phyloP scores from a whole-genome alignment of 371 early-diverging fungal genomes.

The Syncephalastrum racemosum region DNA sequence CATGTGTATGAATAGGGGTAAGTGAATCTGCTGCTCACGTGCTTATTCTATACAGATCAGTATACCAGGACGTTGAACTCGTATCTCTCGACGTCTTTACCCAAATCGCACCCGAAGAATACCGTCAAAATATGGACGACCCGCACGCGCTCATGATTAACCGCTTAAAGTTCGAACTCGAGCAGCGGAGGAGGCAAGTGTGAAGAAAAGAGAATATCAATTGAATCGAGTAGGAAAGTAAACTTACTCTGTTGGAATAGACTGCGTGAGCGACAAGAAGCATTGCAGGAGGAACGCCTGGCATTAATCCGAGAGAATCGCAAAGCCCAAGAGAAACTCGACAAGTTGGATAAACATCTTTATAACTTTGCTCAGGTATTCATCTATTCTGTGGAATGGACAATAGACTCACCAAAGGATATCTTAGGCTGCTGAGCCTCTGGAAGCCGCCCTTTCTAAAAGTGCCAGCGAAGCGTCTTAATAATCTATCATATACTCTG shows the following conservation, averaged over 20 bases:
- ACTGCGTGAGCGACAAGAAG: slow-evolving; percentile 41
- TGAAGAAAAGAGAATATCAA: background rate
- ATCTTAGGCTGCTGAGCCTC: no score
- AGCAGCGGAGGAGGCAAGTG: slow-evolving; percentile 36
- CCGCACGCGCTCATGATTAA: slow-evolving; percentile 46
- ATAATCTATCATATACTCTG: no score
- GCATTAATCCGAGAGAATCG: slow-evolving; percentile 44
- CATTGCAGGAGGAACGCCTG: slow-evolving; percentile 28
- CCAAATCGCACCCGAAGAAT: slow-evolving; percentile 31
- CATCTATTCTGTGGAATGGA: background rate
- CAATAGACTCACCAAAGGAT: no score
- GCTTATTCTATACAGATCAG: slow-evolving; percentile 26
- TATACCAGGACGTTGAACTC: slow-evolving; percentile 48
- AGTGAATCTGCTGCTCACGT: background rate
- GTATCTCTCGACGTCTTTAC: slow-evolving; percentile 41
- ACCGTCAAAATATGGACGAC: slow-evolving; percentile 27
- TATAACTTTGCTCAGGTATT: slow-evolving; percentile 46
- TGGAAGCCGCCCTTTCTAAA: no score
- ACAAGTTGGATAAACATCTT: slow-evolving; percentile 40
- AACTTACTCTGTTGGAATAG: slow-evolving; percentile 13
- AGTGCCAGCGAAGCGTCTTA: no score
- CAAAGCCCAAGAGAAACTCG: slow-evolving; percentile 39
- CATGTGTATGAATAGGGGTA: no score
- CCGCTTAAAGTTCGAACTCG: slow-evolving; percentile 43
- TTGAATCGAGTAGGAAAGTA: no score